phyloP scores from a whole-genome alignment of 495 filamentous ascomycete genomes.

The Penicillium desertorum region DNA sequence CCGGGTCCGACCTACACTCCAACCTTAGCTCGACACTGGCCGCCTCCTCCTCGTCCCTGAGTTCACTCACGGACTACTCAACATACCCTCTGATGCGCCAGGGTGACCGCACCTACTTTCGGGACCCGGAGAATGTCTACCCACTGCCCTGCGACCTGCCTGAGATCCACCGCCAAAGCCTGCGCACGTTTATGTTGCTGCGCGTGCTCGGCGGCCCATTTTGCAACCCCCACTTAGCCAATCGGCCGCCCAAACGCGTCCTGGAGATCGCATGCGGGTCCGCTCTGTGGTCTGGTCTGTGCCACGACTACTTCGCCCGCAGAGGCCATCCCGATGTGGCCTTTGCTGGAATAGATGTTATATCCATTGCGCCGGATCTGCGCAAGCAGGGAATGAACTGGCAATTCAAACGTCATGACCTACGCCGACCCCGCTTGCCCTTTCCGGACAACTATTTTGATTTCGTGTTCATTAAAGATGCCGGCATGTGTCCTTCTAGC shows the following conservation, averaged over 20 bases:
- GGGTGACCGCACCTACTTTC: slow-evolving; percentile 77
- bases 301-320: slow-evolving; percentile 69
- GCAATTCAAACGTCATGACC: slow-evolving; percentile 84
- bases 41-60: slow-evolving; percentile 41
- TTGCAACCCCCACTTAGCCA: slow-evolving; percentile 64
- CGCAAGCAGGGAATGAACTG: slow-evolving; percentile 75
- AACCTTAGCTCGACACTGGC: slow-evolving; percentile 40
- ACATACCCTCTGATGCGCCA: slow-evolving; percentile 66
- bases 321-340: slow-evolving; percentile 60
- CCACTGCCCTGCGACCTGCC: slow-evolving; percentile 84
- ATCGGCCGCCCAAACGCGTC: slow-evolving; percentile 70
- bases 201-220: slow-evolving; percentile 78
- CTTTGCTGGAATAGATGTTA: slow-evolving; percentile 85
- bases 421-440: slow-evolving; percentile 72
- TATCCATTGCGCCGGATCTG: slow-evolving; percentile 70
- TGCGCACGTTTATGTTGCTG: slow-evolving; percentile 77
- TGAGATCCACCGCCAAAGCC: slow-evolving; percentile 83
- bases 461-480: slow-evolving; percentile 85
- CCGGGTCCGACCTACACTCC: slow-evolving; percentile 44
- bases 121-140: slow-evolving; percentile 72
- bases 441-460: slow-evolving; percentile 85
- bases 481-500: slow-evolving; percentile 65
- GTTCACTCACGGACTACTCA: slow-evolving; percentile 45
- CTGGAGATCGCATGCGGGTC: slow-evolving; percentile 88
- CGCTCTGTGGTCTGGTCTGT: slow-evolving; percentile 85